These are phyloP conservation scores for Buddleja alternifolia DNA, from an alignment of 257 asterid genomes.

Conservation along the genomic window DNA sequence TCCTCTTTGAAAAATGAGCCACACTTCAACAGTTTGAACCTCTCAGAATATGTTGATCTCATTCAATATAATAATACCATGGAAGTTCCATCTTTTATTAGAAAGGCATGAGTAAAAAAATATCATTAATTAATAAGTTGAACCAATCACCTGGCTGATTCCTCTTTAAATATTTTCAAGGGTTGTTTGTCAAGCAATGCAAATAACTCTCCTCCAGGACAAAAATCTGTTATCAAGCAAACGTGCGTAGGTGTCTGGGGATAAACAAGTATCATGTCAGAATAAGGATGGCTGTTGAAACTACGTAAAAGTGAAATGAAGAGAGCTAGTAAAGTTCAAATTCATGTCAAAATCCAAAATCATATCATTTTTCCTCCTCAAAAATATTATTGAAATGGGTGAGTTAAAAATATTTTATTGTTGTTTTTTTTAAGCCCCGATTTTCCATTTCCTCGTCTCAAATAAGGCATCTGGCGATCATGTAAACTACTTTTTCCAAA, in stretches of 20 bases:
- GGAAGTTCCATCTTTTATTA: too few relatives aligned
- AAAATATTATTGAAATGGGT: not conserved
- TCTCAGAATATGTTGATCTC: too few relatives aligned
- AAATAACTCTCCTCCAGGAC: slow-evolving; percentile 94
- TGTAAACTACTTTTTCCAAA: too few relatives aligned
- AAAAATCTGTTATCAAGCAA: slow-evolving; percentile 96
- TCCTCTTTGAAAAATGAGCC: too few relatives aligned
- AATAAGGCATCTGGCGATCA: not conserved
- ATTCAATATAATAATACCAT: too few relatives aligned
- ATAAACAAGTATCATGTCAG: slow-evolving; percentile 37
- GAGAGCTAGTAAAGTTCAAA: slow-evolving; percentile 7
- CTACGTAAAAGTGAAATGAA: not conserved
- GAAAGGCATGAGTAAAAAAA: too few relatives aligned
- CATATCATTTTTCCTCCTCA: not conserved
- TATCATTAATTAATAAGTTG: not conserved
- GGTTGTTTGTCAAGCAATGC: slow-evolving; percentile 97
- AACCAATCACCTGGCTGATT: slow-evolving; percentile 83
- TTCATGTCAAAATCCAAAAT: slow-evolving; percentile 8
- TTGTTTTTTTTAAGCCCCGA: not conserved
- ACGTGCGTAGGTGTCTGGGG: slow-evolving; percentile 97
- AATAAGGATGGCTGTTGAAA: slow-evolving; percentile 22
- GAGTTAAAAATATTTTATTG: not conserved
- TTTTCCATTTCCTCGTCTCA: not conserved
- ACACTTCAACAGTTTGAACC: too few relatives aligned
- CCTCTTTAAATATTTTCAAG: slow-evolving; percentile 88